Percentiles rank a stretch among this genome's conserved stretches.
These are phyloP conservation scores for Rhododendron williamsianum DNA, from an alignment of 148 eudicot genomes.

Conservation along the genomic window DNA sequence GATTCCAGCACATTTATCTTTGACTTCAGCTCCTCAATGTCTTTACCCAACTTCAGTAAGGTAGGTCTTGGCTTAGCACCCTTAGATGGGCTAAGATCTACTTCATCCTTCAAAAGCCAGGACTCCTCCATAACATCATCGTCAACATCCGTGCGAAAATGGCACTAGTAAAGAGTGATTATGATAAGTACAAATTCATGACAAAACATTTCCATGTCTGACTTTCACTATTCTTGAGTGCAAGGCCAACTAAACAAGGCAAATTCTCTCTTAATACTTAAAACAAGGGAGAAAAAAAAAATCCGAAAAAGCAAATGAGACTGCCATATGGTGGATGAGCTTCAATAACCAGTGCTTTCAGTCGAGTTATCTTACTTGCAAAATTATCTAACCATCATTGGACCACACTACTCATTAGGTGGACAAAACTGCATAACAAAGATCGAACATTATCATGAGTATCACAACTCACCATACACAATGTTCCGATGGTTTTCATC, in stretches of 20 bases:
- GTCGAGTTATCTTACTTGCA: not conserved
- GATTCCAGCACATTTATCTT: constrained; percentile 38
- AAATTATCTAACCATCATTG: not conserved
- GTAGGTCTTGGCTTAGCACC: constrained; percentile 20
- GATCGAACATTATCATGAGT: not conserved
- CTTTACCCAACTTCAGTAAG: constrained; percentile 17
- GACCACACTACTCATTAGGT: not conserved
- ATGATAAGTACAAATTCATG: not conserved
- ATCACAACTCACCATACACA: not conserved
- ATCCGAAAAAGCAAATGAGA: not conserved
- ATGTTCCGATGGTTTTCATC: not conserved
- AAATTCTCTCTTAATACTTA: not conserved
- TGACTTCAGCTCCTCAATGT: constrained; percentile 39
- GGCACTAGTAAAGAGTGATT: constrained; percentile 2
- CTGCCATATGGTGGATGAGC: not conserved
- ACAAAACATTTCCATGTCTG: not conserved
- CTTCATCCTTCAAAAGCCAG: constrained; percentile 16
- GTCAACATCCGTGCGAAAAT: constrained; percentile 26
- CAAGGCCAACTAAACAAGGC: not conserved
- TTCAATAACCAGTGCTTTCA: not conserved
- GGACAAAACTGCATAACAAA: not conserved
- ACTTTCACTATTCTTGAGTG: not conserved
- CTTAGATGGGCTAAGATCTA: constrained; percentile 17
- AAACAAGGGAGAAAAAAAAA: not conserved
- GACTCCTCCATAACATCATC: constrained; percentile 24